These are phyloP conservation scores for Zygoascus tannicola DNA, from an alignment of 805 yeast species.

Conservation along the genomic window DNA sequence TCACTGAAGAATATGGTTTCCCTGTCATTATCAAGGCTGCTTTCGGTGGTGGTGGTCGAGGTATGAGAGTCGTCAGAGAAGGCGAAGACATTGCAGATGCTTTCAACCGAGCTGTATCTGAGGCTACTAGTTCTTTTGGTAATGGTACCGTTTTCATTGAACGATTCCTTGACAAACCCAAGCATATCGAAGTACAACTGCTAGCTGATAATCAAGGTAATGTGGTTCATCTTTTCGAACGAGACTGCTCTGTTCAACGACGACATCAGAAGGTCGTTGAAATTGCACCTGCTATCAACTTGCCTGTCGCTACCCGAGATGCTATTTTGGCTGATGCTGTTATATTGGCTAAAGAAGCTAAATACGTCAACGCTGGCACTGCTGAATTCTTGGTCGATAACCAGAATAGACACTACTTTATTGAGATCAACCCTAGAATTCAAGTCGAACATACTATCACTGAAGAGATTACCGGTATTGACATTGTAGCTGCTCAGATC, in stretches of 20 bases:
- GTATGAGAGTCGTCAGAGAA: constrained; percentile 98
- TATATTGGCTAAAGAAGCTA: constrained; percentile 75
- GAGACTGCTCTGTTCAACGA: constrained; percentile 99
- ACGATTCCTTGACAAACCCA: constrained; percentile 88
- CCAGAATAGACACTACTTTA: constrained; percentile 92
- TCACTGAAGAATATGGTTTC: constrained; percentile 77
- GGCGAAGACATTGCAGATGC: constrained; percentile 92
- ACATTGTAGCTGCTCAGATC: constrained; percentile 95
- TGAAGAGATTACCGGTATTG: constrained; percentile 97
- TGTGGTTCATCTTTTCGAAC: constrained; percentile 89
- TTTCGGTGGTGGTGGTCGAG: constrained; percentile 99
- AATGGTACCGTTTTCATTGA: constrained; percentile 98
- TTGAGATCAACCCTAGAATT: constrained; percentile 95
- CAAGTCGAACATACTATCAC: constrained; percentile 99
- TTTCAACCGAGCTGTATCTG: constrained; percentile 85
- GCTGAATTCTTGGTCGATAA: constrained; percentile 93
- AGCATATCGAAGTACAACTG: constrained; percentile 95
- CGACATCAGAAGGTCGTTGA: constrained; percentile 98
- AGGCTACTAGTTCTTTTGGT: constrained; percentile 93
- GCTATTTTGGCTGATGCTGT: constrained; percentile 94
- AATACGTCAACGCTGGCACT: constrained; percentile 95
- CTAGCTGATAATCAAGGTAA: constrained; percentile 91
- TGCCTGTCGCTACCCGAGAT: constrained; percentile 75
- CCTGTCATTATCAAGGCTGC: constrained; percentile 99
- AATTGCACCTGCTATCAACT: constrained; percentile 92